Evolutionary conservation across 176 grass and related monocot species (phyloP).

Genomic region (Rhynchospora tenuis): DNA sequence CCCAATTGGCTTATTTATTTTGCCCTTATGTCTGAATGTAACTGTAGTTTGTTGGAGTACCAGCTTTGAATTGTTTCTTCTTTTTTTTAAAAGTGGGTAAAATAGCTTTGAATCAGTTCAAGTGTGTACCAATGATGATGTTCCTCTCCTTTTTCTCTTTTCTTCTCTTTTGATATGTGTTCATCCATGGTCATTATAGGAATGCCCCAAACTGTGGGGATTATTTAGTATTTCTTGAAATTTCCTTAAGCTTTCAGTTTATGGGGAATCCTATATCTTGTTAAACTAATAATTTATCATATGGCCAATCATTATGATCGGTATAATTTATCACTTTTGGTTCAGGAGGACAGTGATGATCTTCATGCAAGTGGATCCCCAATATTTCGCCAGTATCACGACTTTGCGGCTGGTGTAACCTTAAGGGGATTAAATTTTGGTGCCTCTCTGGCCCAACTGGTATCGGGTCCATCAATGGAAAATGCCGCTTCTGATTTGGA

Average conservation of each 20-base stretch:
- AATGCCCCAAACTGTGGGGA: no score
- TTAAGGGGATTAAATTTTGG: constrained; percentile 22
- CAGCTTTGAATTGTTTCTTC: no score
- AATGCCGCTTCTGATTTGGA: neutral
- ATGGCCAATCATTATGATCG: neutral
- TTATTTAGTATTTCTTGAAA: neutral
- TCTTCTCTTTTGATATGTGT: no score
- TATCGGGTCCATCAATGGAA: constrained; percentile 21
- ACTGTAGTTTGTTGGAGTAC: no score
- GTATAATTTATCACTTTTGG: neutral
- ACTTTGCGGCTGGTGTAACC: constrained; percentile 26
- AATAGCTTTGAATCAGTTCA: no score
- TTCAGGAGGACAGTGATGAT: constrained; percentile 23
- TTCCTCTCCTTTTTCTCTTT: no score
- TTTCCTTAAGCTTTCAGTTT: neutral
- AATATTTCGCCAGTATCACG: constrained; percentile 25
- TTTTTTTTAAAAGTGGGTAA: no score
- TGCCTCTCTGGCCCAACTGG: constrained; percentile 26
- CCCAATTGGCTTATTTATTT: no score
- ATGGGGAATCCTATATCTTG: neutral
- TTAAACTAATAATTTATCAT: neutral
- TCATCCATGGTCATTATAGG: no score
- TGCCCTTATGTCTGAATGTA: no score
- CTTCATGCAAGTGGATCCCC: constrained; percentile 20
- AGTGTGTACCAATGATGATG: no score